Conservation (phyloP, 371 early-diverging fungal species). For the Amoeboradix gromovi region DNA sequence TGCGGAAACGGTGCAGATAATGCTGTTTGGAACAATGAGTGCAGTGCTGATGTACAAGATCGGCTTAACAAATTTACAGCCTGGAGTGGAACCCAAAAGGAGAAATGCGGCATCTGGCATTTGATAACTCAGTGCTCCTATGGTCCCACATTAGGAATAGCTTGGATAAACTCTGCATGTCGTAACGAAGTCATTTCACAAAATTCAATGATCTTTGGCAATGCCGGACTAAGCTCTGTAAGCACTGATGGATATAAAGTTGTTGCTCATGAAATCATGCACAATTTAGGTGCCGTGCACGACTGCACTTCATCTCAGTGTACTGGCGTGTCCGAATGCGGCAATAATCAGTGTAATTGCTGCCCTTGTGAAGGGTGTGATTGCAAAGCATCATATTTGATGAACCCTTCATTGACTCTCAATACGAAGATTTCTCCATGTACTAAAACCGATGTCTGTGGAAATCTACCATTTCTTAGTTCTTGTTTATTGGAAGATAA, state of each 20-base stretch:
- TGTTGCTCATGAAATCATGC: constrained; percentile 66
- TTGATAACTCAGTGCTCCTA: constrained; percentile 55
- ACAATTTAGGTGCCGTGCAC: constrained; percentile 36
- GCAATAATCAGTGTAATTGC: not conserved
- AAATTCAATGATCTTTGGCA: constrained; percentile 27
- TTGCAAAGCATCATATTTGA: not conserved
- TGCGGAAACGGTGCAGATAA: not conserved
- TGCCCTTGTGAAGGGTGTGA: not conserved
- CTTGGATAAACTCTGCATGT: constrained; percentile 58
- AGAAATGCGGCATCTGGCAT: constrained; percentile 69
- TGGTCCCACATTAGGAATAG: constrained; percentile 63
- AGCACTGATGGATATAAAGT: constrained; percentile 68
- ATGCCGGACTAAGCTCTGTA: constrained; percentile 58
- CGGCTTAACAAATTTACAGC: constrained; percentile 57
- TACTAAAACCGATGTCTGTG: constrained; percentile 1
- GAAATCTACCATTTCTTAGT: not conserved
- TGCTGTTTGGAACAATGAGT: not conserved
- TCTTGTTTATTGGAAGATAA: constrained; percentile 1
- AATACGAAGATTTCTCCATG: constrained; percentile 1
- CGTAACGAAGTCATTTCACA: constrained; percentile 11
- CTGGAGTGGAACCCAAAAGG: constrained; percentile 45
- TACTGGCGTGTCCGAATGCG: not conserved
- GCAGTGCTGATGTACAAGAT: constrained; percentile 33
- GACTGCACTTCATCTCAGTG: constrained; percentile 1
- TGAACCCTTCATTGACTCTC: not conserved